phyloP scores from a whole-genome alignment of 1,284 basidiomycete species.

The Melampsora americana region DNA sequence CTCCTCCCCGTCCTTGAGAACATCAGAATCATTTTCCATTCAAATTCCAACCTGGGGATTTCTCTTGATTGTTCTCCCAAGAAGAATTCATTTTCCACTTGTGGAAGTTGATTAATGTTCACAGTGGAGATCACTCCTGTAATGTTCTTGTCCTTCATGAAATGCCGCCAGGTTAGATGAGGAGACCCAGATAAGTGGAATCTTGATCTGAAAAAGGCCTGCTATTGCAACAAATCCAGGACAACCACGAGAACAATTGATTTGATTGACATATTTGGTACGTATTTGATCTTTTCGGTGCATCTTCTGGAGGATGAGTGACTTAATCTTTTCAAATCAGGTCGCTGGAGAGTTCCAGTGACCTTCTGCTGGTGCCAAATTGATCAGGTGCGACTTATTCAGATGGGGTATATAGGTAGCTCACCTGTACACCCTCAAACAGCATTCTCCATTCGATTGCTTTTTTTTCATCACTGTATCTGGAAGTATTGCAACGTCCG shows the following conservation, averaged over 20 bases:
- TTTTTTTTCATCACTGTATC: slow-evolving; percentile 11
- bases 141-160: slow-evolving; percentile 7
- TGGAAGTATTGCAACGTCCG: slow-evolving; percentile 10
- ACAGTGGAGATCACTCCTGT: not conserved
- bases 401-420: slow-evolving; percentile 21
- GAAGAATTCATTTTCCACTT: too few species aligned
- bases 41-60: too few species aligned
- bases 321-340: not conserved
- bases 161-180: not conserved
- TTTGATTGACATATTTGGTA: slow-evolving; percentile 9
- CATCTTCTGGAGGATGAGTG: not conserved
- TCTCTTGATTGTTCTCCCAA: too few species aligned
- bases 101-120: too few species aligned
- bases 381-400: slow-evolving; percentile 19
- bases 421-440: slow-evolving; percentile 8
- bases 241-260: not conserved
- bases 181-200: slow-evolving; percentile 5
- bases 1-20: too few species aligned
- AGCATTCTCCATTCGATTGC: slow-evolving; percentile 16
- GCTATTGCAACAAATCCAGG: not conserved
- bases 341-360: not conserved
- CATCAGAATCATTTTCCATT: too few species aligned
- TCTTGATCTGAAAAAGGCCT: not conserved
- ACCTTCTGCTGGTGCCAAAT: not conserved
- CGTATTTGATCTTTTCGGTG: not conserved